Evolutionary conservation across 2,329 filamentous ascomycete genomes (phyloP), one percentile per base, ranked within the genome.

Genomic region (Trichoderma polysporum): DNA sequence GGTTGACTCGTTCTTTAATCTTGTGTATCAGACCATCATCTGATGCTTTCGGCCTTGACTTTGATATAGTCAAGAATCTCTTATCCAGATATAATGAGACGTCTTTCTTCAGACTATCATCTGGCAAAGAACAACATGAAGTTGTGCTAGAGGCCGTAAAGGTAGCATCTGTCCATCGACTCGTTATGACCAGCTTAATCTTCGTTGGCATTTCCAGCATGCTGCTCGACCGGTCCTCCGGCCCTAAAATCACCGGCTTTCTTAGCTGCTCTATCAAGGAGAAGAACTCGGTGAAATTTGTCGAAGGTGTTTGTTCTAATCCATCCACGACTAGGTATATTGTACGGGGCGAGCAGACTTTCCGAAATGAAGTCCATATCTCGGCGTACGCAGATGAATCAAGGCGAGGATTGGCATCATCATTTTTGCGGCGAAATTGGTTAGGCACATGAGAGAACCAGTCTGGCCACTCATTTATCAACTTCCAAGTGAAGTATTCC

Each of bases 321-420:
- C 72, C 73, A 54, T 74, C 73, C 15, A 73, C 56, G 12, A 74
- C 66, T 15, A 74, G 49, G 17, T 68, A 74, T 27, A 73, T 68
- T 1, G 60, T 68, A 3, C 62, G 50, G 22, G 63, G 33, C 12
- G 45, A 45, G 41, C 35, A 17, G 6, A 49, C 15, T 31, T 63
- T 66, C 57, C 69, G 50, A 68, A 66, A 58, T 27, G 59, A 31
- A 41, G 68, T 47, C 73, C 67, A 67, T 33, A 74, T 69, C 22
- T 72, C 68, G 12, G 70, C 58, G 12, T 70, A 70, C 3, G 69
- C 68, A 1, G 59, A 58, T 17, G 67, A 41, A 13, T 54, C 63
- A 22, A 69, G 66, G 10, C 5, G 63, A 29, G 62, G 47, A 39
- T 45, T 68, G 2, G 47, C 2, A 17, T 67, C 54, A 7, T 67